Evolutionary conservation across 2,329 filamentous ascomycete genomes (phyloP).

Genomic region (Cercospora sp.): DNA sequence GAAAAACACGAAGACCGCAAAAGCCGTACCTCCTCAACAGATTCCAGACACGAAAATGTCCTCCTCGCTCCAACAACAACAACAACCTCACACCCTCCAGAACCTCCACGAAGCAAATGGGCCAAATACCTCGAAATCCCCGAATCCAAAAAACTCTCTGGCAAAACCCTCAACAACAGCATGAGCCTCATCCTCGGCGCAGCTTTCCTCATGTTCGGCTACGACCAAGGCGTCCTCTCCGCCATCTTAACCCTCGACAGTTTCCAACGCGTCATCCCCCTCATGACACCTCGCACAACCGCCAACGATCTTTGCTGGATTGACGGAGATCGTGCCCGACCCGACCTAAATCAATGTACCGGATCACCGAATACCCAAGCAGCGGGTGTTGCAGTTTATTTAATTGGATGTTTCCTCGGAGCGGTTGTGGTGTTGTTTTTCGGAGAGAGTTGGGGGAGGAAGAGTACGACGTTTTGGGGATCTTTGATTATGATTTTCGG

Average conservation of each 20-base stretch:
- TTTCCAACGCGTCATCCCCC: slow-evolving; percentile 13
- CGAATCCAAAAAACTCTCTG: background rate
- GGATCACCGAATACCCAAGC: slow-evolving; percentile 36
- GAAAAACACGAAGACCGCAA: slow-evolving; percentile 5
- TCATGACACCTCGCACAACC: slow-evolving; percentile 11
- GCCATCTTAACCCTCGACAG: slow-evolving; percentile 27
- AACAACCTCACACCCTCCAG: background rate
- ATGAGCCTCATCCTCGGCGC: slow-evolving; percentile 2
- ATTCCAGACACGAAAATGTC: background rate
- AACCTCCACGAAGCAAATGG: slow-evolving; percentile 1
- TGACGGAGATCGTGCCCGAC: slow-evolving; percentile 3
- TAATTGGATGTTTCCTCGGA: slow-evolving; percentile 50
- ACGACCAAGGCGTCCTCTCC: slow-evolving; percentile 41
- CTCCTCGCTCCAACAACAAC: background rate
- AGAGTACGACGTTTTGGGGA: slow-evolving; percentile 46
- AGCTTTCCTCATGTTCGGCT: slow-evolving; percentile 17
- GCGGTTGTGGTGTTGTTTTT: slow-evolving; percentile 42
- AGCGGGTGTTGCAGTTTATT: slow-evolving; percentile 53
- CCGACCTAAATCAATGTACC: background rate
- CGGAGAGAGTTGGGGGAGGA: slow-evolving; percentile 46
- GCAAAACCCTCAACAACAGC: background rate
- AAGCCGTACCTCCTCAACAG: background rate
- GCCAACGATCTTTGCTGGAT: slow-evolving; percentile 18
- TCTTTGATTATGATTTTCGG: slow-evolving; percentile 45
- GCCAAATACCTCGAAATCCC: background rate